Percentiles rank a stretch among this genome's conserved stretches.
Evolutionary conservation across 2,329 filamentous ascomycete genomes (phyloP).

Genomic region (Sordariomycetes sp.): DNA sequence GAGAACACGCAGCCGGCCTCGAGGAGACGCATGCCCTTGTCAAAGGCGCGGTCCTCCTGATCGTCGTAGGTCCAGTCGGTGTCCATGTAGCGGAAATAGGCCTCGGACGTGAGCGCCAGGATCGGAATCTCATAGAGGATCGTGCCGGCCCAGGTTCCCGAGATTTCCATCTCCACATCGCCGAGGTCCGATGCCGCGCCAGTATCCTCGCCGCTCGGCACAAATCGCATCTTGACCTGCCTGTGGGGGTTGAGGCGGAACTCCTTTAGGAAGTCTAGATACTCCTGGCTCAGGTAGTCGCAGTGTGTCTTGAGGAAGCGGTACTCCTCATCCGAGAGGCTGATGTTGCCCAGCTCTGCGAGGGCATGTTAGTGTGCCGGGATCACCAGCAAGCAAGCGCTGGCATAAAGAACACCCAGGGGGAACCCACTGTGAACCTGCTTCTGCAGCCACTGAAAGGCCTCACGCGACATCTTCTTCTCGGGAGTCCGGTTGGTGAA

Average conservation of each 20-base stretch:
- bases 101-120: constrained; percentile 82
- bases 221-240: constrained; percentile 66
- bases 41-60: constrained; percentile 75
- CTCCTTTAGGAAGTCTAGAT: constrained; percentile 69
- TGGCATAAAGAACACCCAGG: neutral
- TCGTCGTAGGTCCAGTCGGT: constrained; percentile 82
- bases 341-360: constrained; percentile 70
- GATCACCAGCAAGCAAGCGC: too few species aligned
- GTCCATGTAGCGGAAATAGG: constrained; percentile 96
- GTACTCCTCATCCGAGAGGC: constrained; percentile 68
- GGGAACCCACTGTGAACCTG: constrained; percentile 67
- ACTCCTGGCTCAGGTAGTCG: constrained; percentile 66
- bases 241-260: constrained; percentile 75
- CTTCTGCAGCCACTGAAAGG: constrained; percentile 73
- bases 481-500: constrained; percentile 94
- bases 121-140: constrained; percentile 97
- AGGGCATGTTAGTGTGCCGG: neutral
- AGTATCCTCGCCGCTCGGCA: constrained; percentile 40
- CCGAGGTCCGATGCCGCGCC: constrained; percentile 58
- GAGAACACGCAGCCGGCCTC: constrained; percentile 81
- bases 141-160: constrained; percentile 83
- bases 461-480: constrained; percentile 77
- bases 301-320: constrained; percentile 69
- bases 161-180: constrained; percentile 65
- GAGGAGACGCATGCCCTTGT: constrained; percentile 69